These are phyloP conservation scores for Hypoxylon sp. DNA, from an alignment of 2,329 filamentous ascomycete species.

Conservation along the genomic window DNA sequence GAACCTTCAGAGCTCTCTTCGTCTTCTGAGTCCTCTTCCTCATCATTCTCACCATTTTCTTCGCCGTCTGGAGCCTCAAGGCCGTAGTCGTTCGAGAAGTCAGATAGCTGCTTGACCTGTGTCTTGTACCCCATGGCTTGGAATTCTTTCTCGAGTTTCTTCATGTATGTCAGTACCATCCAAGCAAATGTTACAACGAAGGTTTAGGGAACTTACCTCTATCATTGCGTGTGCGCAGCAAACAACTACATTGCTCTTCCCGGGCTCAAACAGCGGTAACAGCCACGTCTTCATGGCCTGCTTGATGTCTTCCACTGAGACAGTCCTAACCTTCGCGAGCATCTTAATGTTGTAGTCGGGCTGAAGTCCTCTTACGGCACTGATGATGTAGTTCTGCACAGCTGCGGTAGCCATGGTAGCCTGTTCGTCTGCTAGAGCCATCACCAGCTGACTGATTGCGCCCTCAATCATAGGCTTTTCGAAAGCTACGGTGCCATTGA, in stretches of 20 bases:
- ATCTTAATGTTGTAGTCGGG: conserved; percentile 84
- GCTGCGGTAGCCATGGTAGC: conserved; percentile 87
- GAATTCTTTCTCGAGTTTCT: conserved; percentile 84
- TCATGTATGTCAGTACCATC: conserved; percentile 27
- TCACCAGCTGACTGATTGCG: conserved; percentile 90
- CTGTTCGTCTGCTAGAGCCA: conserved; percentile 88
- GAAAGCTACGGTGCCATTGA: conserved; percentile 78
- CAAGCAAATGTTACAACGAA: background rate
- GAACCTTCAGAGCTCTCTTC: conserved; percentile 41
- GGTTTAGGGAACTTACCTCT: conserved; percentile 72
- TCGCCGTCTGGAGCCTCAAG: conserved; percentile 74
- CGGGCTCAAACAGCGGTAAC: conserved; percentile 83
- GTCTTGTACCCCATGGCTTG: conserved; percentile 83
- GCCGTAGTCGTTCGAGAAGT: conserved; percentile 93
- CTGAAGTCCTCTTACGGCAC: conserved; percentile 82
- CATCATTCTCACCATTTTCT: conserved; percentile 56
- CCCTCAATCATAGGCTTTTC: conserved; percentile 89
- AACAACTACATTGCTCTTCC: conserved; percentile 86
- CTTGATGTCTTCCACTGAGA: conserved; percentile 83
- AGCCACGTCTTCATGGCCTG: conserved; percentile 81
- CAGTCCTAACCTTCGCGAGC: conserved; percentile 81
- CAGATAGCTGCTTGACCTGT: conserved; percentile 78
- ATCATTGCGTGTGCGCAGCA: conserved; percentile 89
- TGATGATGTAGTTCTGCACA: conserved; percentile 83
- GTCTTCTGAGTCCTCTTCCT: conserved; percentile 43